Evolutionary conservation across 129 eudicot genomes (phyloP), one percentile per base, ranked within the genome.

Genomic region (Erigeron canadensis): DNA sequence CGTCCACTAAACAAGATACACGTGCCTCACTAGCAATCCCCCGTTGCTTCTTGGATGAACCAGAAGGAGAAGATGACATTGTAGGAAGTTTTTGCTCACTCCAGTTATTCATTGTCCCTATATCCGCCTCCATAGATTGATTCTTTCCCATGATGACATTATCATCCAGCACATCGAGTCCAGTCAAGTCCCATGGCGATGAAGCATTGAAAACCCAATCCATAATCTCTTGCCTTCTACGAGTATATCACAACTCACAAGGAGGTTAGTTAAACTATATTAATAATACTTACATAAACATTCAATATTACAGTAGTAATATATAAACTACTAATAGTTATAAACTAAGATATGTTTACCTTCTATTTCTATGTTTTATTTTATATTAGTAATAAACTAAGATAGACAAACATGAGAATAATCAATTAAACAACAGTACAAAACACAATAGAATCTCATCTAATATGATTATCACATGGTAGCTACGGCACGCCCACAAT

Each of bases 1-100:
- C 86, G 37, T 85, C 89, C 15, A 85, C 89, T 57, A 79, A 69
- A 76, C 90, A 85, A 0, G 72, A 60, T 9, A 64, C 65, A 37
- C 45, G 73, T 65, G 74, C 73, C 43, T 72, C 58, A 6, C 62
- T 48, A 59, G 46, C 39, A 16, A 56, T 34, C 16, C 44, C 55
- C 54, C 59, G 53, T 19, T 57, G 73, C 51, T 75, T 85, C 73
- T 58, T 85, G n/a, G 80, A 75, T 45, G 62, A 72, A 46, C 61
- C 41, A 40, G 78, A 44, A 74, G 78, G 62, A 28, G 73, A 65
- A 4, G 82, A 71, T 48, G 75, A 2, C 13, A 55, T 40, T 41
- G 45, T 22, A 12, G 77, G 47, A 19, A 56, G 78, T 67, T 68
- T 70, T 65, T 42, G 67, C 41, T 76, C 79, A 43, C 41, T 68